These are phyloP conservation scores for Akanthomyces lecanii DNA, from an alignment of 2,329 filamentous ascomycete genomes.

Conservation along the genomic window DNA sequence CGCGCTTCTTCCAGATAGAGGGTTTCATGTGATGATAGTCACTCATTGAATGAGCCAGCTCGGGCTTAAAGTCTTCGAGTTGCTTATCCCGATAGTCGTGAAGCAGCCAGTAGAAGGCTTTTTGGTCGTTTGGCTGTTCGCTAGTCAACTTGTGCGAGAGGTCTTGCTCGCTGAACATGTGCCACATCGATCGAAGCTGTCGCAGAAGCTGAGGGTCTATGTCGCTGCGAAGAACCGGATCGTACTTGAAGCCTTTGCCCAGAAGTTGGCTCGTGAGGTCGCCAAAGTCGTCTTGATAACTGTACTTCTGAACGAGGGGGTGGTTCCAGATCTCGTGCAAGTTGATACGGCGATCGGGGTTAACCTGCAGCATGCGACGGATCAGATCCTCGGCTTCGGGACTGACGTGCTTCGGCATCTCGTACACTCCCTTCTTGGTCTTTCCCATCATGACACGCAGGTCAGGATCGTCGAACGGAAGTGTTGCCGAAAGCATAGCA, in stretches of 20 bases:
- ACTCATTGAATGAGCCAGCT: slow-evolving; percentile 78
- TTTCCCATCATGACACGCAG: slow-evolving; percentile 58
- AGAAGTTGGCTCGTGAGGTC: slow-evolving; percentile 50
- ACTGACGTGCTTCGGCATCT: slow-evolving; percentile 60
- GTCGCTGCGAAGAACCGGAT: slow-evolving; percentile 56
- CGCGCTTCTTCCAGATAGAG: slow-evolving; percentile 52
- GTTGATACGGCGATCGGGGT: slow-evolving; percentile 73
- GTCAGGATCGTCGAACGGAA: slow-evolving; percentile 74
- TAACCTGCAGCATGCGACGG: slow-evolving; percentile 69
- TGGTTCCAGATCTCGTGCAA: slow-evolving; percentile 83
- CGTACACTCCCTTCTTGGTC: slow-evolving; percentile 56
- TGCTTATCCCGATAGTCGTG: slow-evolving; percentile 78
- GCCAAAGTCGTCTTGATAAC: slow-evolving; percentile 66
- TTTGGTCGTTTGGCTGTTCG: slow-evolving; percentile 77
- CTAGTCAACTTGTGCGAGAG: slow-evolving; percentile 65
- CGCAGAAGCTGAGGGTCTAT: slow-evolving; percentile 79
- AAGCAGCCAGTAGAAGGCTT: slow-evolving; percentile 86
- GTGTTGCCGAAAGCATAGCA: slow-evolving; percentile 75
- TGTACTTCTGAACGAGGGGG: slow-evolving; percentile 79
- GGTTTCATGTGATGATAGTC: slow-evolving; percentile 81
- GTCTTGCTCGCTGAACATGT: slow-evolving; percentile 71
- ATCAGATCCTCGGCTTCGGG: slow-evolving; percentile 74
- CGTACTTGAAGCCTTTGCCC: slow-evolving; percentile 58
- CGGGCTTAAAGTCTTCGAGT: slow-evolving; percentile 79
- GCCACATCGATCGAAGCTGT: slow-evolving; percentile 87